Evolutionary conservation across 441 rosid species (phyloP).

Genomic region (Eutrema salsugineum): DNA sequence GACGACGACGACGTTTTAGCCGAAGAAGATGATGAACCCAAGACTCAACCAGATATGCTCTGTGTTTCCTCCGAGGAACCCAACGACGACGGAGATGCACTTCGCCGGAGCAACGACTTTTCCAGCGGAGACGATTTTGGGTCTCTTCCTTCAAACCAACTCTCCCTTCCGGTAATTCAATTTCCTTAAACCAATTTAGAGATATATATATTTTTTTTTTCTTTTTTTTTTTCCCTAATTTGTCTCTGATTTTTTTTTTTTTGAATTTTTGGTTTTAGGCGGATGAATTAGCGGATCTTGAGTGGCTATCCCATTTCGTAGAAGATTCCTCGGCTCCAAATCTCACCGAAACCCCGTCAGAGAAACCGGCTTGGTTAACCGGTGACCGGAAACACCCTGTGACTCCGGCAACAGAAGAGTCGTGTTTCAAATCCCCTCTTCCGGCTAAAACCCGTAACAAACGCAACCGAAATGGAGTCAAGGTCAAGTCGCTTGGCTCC

Average conservation of each 20-base stretch:
- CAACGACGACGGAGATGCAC: conserved; percentile 1
- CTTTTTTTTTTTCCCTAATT: not conserved
- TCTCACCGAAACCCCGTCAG: conserved; percentile 36
- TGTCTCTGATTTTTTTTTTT: not conserved
- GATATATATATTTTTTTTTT: not conserved
- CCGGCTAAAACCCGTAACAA: conserved; percentile 82
- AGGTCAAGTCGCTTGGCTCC: conserved; percentile 57
- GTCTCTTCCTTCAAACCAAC: conserved; percentile 48
- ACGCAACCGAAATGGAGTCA: conserved; percentile 52
- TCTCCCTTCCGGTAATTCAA: conserved; percentile 54
- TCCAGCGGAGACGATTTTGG: conserved; percentile 31
- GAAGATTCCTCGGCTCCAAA: conserved; percentile 69
- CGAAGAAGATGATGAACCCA: conserved; percentile 29
- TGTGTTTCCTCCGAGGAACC: conserved; percentile 28
- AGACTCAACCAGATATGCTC: conserved; percentile 4
- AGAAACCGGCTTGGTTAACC: conserved; percentile 17
- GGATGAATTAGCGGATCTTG: conserved; percentile 68
- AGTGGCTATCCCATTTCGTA: conserved; percentile 88
- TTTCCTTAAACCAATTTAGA: not conserved
- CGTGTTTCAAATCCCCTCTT: conserved; percentile 49
- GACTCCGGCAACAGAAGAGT: conserved; percentile 17
- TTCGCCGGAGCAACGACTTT: conserved; percentile 18
- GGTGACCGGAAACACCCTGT: conserved; percentile 28
- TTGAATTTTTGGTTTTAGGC: conserved; percentile 40
- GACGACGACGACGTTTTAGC: conserved; percentile 50